Evolutionary conservation across 306 rosid species (phyloP).

Genomic region (Astragalus glycyphyllos): DNA sequence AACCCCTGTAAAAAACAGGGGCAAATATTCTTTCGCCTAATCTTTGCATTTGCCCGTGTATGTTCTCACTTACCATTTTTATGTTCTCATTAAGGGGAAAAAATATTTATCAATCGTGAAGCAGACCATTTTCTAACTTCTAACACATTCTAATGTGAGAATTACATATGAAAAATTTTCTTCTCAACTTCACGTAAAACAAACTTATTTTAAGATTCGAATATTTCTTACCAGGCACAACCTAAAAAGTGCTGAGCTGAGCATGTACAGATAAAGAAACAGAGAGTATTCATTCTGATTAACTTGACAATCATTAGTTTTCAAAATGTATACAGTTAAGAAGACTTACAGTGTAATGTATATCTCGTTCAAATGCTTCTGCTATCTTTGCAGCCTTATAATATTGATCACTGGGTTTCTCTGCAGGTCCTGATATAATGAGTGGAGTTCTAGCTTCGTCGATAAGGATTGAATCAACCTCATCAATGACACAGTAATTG

Average conservation of each 20-base stretch:
- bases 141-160: conserved; percentile 14
- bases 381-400: conserved; percentile 96
- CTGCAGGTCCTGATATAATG: conserved; percentile 96
- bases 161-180: conserved; percentile 5
- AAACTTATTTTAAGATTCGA: conserved; percentile 26
- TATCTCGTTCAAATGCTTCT: conserved; percentile 80
- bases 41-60: background rate
- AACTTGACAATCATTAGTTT: conserved; percentile 27
- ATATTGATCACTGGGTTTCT: conserved; percentile 89
- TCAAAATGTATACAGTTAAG: conserved; percentile 19
- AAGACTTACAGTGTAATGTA: conserved; percentile 88
- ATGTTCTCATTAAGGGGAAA: background rate
- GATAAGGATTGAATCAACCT: conserved; percentile 97
- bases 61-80: conserved; percentile 11
- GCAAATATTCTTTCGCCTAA: conserved; percentile 13
- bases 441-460: conserved; percentile 99
- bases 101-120: background rate
- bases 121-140: conserved; percentile 13
- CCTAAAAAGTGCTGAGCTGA: conserved; percentile 20
- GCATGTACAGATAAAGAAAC: conserved; percentile 16
- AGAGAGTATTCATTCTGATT: background rate
- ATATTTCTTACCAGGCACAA: conserved; percentile 25
- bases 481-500: conserved; percentile 91
- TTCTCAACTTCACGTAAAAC: conserved; percentile 12
- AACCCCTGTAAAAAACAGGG: conserved; percentile 7